Percentiles rank a stretch among this genome's conserved stretches.
Conservation (phyloP, 2,329 filamentous ascomycete genomes). For the Dactylellina haptotyla region DNA sequence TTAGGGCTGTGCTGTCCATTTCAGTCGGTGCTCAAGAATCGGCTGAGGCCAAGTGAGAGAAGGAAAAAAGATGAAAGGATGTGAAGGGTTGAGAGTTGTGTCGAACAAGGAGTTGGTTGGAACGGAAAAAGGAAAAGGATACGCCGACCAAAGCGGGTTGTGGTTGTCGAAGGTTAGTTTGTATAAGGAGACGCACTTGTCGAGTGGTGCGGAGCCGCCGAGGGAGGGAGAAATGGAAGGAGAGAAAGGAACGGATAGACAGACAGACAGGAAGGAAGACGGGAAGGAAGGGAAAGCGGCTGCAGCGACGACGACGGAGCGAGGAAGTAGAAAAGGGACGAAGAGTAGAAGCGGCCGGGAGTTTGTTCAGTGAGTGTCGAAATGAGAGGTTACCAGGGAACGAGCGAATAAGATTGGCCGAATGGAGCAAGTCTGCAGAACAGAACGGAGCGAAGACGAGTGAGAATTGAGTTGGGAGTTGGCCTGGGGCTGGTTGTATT, state of each 20-base stretch:
- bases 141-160: constrained; percentile 47
- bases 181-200: constrained; percentile 4
- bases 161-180: neutral
- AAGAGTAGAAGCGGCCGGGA: constrained; percentile 41
- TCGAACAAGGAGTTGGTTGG: neutral
- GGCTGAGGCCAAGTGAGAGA: too few relatives aligned
- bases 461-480: neutral
- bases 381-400: constrained; percentile 51
- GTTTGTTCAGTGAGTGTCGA: constrained; percentile 44
- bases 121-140: constrained; percentile 19
- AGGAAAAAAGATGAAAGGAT: too few relatives aligned
- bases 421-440: constrained; percentile 31
- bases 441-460: constrained; percentile 13
- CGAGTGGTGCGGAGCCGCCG: constrained; percentile 32
- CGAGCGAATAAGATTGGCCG: constrained; percentile 54
- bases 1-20: constrained; percentile 54
- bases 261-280: neutral
- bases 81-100: neutral
- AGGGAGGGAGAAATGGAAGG: too few relatives aligned
- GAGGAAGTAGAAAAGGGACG: constrained; percentile 10
- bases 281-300: too few relatives aligned
- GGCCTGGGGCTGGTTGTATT: neutral
- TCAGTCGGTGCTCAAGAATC: too few relatives aligned
- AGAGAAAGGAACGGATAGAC: constrained; percentile 24
- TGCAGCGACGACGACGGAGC: constrained; percentile 11